phyloP scores from a whole-genome alignment of 495 filamentous ascomycete genomes.

The Hypomontagnella monticulosa region DNA sequence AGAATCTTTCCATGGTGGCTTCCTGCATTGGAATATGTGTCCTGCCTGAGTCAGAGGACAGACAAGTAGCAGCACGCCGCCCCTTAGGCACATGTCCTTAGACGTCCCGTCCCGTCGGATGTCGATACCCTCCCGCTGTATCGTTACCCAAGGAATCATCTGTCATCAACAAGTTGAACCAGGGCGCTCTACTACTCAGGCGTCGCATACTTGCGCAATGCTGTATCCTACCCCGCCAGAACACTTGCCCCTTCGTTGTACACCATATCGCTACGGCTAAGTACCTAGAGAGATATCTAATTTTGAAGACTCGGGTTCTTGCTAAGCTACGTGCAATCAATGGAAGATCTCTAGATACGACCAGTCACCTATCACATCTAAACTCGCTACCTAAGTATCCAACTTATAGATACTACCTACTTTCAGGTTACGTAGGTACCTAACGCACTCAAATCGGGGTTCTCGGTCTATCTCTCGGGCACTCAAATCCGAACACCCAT shows the following conservation, averaged over 20 bases:
- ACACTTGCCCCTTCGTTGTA: neutral
- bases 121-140: conserved; percentile 29
- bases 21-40: conserved; percentile 22
- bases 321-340: conserved; percentile 17
- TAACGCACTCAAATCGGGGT: too few relatives aligned
- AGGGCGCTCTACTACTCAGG: conserved; percentile 3
- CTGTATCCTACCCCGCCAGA: conserved; percentile 3
- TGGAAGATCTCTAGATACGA: conserved; percentile 8
- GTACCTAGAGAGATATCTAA: neutral
- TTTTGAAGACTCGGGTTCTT: conserved; percentile 11
- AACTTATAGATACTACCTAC: too few relatives aligned
- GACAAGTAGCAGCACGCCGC: conserved; percentile 1
- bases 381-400: neutral
- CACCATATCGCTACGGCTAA: conserved; percentile 4
- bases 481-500: too few relatives aligned
- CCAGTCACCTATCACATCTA: conserved; percentile 18
- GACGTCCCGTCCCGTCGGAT: conserved; percentile 29
- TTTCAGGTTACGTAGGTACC: too few relatives aligned
- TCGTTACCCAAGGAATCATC: conserved; percentile 10
- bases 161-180: conserved; percentile 15
- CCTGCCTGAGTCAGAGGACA: conserved; percentile 16
- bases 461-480: too few relatives aligned
- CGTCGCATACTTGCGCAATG: conserved; percentile 14
- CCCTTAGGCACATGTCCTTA: conserved; percentile 18
- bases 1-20: conserved; percentile 24